phyloP scores from a whole-genome alignment of 2,329 filamentous ascomycete species.

The Cladosporium colombiae region DNA sequence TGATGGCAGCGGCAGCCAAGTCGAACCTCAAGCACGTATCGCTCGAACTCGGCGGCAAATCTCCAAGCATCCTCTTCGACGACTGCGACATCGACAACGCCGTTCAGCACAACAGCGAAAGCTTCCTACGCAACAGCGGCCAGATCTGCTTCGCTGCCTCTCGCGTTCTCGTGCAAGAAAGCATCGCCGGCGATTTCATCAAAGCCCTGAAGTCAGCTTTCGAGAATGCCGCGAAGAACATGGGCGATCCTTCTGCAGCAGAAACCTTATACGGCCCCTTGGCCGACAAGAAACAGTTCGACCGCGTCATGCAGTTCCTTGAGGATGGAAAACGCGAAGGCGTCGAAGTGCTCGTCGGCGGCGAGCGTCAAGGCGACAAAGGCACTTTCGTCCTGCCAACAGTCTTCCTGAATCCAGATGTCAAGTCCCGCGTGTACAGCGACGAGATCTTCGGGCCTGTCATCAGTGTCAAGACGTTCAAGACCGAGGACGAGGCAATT shows the following conservation, averaged over 20 bases:
- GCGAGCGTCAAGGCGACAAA: slow-evolving; percentile 9
- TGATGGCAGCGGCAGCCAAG: slow-evolving; percentile 25
- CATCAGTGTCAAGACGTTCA: slow-evolving; percentile 43
- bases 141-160: slow-evolving; percentile 59
- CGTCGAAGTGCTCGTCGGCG: slow-evolving; percentile 20
- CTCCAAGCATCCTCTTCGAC: slow-evolving; percentile 26
- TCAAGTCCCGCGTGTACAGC: slow-evolving; percentile 57
- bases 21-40: slow-evolving; percentile 32
- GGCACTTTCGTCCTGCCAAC: slow-evolving; percentile 16
- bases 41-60: slow-evolving; percentile 33
- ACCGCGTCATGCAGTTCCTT: slow-evolving; percentile 36
- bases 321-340: slow-evolving; percentile 22
- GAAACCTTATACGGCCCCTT: slow-evolving; percentile 7
- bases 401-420: slow-evolving; percentile 47
- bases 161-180: slow-evolving; percentile 54
- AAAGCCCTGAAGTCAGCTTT: slow-evolving; percentile 8
- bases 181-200: slow-evolving; percentile 41
- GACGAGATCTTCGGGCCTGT: slow-evolving; percentile 49
- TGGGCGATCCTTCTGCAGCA: slow-evolving; percentile 2
- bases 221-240: slow-evolving; percentile 12
- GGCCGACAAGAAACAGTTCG: slow-evolving; percentile 20
- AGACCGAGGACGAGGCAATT: slow-evolving; percentile 42
- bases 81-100: slow-evolving; percentile 32
- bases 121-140: slow-evolving; percentile 57
- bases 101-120: slow-evolving; percentile 65